Base-by-base conservation (phyloP, 140 eudicot species). In the Ambrosia hybrid region DNA sequence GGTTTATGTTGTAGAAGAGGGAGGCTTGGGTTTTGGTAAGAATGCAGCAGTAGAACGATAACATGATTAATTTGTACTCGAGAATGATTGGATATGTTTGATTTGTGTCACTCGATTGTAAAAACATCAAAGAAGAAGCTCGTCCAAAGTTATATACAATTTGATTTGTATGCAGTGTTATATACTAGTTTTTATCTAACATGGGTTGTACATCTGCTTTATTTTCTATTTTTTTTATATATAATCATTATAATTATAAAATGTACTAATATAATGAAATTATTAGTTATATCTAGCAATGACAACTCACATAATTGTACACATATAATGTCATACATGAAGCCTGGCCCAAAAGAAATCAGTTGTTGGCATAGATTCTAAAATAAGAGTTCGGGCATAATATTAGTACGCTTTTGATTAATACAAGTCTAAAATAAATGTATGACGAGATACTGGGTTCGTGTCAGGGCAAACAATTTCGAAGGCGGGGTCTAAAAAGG, bases 21-120 rank as follows among this genome's bases (percentile, higher is more conserved):
- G 53, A 65, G 68, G 68, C 51, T 63, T 6, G 49, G 68, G n/a
- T 63, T 63, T 63, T 14, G 34, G 68, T 63, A 63, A 39, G 70
- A 65, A 65, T 17, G 45, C 68, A 41, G 33, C 53, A 37, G 49
- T 5, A n/a, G 49, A 62, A 62, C 68, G 12, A n/a, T 65, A 41
- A 65, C 70, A 65, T 65, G 52, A 65, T 65, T 65, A 65, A 14
- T 65, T 62, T 62, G 68, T 38, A 2, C 26, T 37, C 11, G 49
- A 60, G 9, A 60, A 36, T 45, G 9, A 34, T 60, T 12, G 21
- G 43, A 36, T 37, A 62, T 62, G 68, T n/a, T 62, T 62, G 9
- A 62, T 62, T 58, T 62, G 37, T 62, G 49, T 37, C 14, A 12
- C 51, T 9, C 0, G 48, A 36, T 62, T 37, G 51, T 62, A 62